Conservation (phyloP, 495 filamentous ascomycete genomes). For the Lasiosphaeris hirsuta region DNA sequence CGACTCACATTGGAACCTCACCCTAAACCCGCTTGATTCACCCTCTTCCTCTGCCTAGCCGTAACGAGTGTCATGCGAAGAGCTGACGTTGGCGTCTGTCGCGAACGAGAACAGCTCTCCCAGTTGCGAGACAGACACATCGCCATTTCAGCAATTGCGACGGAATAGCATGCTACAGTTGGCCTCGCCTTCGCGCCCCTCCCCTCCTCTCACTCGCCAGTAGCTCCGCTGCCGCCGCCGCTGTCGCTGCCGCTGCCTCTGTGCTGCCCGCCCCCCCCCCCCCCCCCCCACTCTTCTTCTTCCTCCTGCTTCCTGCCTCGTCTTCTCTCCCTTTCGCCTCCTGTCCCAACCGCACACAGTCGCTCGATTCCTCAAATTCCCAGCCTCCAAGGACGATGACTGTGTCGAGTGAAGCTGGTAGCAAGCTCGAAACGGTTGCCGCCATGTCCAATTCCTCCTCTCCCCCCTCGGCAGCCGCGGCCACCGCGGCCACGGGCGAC, state of each 20-base stretch:
- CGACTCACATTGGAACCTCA: not conserved
- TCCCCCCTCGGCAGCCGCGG: conserved; percentile 21
- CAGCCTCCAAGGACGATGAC: conserved; percentile 27
- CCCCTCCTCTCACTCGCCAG: conserved; percentile 24
- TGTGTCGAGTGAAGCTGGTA: conserved; percentile 28
- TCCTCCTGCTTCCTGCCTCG: not conserved
- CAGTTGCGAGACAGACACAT: not conserved
- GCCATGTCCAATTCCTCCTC: conserved; percentile 35
- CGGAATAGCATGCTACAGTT: conserved; percentile 27
- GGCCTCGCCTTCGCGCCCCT: conserved; percentile 24
- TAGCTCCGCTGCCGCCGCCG: conserved; percentile 27
- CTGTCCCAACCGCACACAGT: conserved; percentile 18
- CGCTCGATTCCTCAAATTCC: conserved; percentile 2
- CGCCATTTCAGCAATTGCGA: conserved; percentile 20
- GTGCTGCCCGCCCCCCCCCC: not conserved
- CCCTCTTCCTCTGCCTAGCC: too few relatives aligned
- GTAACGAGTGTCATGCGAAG: conserved; percentile 13
- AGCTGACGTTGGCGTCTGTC: conserved; percentile 4
- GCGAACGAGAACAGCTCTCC: not conserved
- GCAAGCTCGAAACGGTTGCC: conserved; percentile 28
- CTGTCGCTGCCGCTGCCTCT: conserved; percentile 15
- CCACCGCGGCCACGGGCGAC: conserved; percentile 26
- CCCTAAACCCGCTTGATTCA: too few relatives aligned
- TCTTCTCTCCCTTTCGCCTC: conserved; percentile 4
- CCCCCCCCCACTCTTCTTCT: not conserved